Evolutionary conservation across 495 filamentous ascomycete genomes (phyloP).

Genomic region (Neurospora sp.): DNA sequence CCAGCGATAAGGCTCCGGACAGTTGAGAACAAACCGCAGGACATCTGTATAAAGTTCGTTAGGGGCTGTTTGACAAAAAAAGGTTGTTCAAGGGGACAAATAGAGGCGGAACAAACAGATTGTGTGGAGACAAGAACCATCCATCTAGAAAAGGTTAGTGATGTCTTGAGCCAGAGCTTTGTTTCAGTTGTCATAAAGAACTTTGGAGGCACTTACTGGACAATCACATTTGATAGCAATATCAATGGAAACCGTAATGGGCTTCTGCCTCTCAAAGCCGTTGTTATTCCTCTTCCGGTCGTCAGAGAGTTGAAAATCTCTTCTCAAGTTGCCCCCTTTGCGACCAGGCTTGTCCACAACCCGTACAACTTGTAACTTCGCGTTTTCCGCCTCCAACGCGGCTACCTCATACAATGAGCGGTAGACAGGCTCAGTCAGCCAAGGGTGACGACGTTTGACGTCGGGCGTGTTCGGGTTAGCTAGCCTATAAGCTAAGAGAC

Average conservation of each 20-base stretch:
- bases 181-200: too few relatives aligned
- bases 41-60: not conserved
- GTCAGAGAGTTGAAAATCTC: not conserved
- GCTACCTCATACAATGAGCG: not conserved
- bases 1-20: not conserved
- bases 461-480: not conserved
- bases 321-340: not conserved
- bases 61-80: not conserved
- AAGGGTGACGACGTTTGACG: not conserved
- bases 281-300: too few relatives aligned
- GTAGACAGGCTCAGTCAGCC: not conserved
- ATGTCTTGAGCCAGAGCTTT: not conserved
- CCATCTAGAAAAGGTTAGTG: not conserved
- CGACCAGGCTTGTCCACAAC: not conserved
- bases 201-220: not conserved
- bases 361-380: not conserved
- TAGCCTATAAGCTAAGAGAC: not conserved
- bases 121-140: not conserved
- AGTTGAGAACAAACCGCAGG: not conserved
- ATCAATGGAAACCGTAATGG: not conserved
- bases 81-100: not conserved
- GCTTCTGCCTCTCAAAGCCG: too few relatives aligned
- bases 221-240: not conserved
- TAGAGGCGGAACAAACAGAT: not conserved
- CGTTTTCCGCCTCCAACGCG: not conserved